These are phyloP conservation scores for Pseudogymnoascus sp. DNA, from an alignment of 2,329 filamentous ascomycete genomes.

Conservation along the genomic window DNA sequence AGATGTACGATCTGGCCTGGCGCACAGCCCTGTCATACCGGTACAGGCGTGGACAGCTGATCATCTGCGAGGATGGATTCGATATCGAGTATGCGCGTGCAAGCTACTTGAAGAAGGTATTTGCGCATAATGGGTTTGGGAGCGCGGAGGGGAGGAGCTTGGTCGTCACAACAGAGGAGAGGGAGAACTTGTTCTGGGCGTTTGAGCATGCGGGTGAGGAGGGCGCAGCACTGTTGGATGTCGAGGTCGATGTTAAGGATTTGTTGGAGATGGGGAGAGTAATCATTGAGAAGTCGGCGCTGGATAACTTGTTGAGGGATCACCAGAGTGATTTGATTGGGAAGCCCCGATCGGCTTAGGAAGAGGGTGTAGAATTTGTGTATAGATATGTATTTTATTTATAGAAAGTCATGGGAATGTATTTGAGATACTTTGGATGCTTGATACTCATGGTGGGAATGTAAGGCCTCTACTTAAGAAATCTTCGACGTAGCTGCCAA, in stretches of 20 bases:
- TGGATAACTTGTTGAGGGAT: slow-evolving; percentile 62
- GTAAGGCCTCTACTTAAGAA: background rate
- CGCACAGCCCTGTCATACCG: slow-evolving; percentile 88
- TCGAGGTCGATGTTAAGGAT: slow-evolving; percentile 94
- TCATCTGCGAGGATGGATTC: slow-evolving; percentile 73
- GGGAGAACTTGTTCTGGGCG: slow-evolving; percentile 56
- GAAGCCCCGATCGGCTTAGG: background rate
- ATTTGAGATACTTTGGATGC: background rate
- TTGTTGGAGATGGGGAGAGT: slow-evolving; percentile 76
- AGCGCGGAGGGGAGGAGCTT: slow-evolving; percentile 60
- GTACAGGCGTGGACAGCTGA: slow-evolving; percentile 76
- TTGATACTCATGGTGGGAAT: background rate
- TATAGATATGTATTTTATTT: slow-evolving; percentile 9
- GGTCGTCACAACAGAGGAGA: slow-evolving; percentile 57
- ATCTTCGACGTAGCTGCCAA: too few relatives aligned
- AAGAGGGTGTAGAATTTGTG: background rate
- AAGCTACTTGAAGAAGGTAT: slow-evolving; percentile 57
- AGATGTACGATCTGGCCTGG: slow-evolving; percentile 94
- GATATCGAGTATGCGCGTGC: slow-evolving; percentile 47
- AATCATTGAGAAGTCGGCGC: slow-evolving; percentile 74
- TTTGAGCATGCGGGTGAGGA: slow-evolving; percentile 56
- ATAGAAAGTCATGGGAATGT: background rate
- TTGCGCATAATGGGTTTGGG: slow-evolving; percentile 64
- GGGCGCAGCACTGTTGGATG: slow-evolving; percentile 58
- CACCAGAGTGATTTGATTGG: slow-evolving; percentile 58